Evolutionary conservation across 2,329 filamentous ascomycete genomes (phyloP), one percentile per base, ranked within the genome.

Genomic region (Aspergillus vadensis): DNA sequence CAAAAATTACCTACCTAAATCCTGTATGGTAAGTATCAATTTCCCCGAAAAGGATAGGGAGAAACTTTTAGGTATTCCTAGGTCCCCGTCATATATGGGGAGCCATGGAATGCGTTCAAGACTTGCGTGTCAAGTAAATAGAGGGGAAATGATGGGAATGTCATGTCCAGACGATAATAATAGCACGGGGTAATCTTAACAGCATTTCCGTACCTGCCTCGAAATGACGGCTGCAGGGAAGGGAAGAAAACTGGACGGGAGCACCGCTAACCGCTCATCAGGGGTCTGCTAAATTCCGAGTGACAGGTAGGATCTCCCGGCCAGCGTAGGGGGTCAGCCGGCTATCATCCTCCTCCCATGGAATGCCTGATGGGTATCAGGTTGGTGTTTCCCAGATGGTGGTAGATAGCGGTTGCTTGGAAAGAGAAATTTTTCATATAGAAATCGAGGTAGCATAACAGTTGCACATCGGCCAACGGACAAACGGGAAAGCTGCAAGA

Each of bases 61-160:
- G 21, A 17, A 21, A 41, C 25, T 32, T n/a, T 23, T 19, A 52
- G 58, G 17, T n/a, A 30, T 15, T 25, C 6, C 21, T 25, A 23
- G 15, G 14, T 15, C 14, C 12, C 15, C 23, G 23, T 23, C 44
- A 15, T 25, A 49, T 49, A 39, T 19, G 14, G 36, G 32, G 17
- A 38, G 30, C 21, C 30, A 48, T 19, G 39, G 25, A 50, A 43
- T 25, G 49, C 48, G 8, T 39, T 50, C 51, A 21, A 48, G 39
- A 59, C 57, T 57, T 56, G 60, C 54, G 63, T 63, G 58, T 65
- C 63, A 65, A 50, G 44, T 65, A 63, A 39, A 65, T 59, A 54
- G 55, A 53, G 48, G 23, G 43, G 47, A 54, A 59, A 57, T 49
- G 56, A 47, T 47, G 51, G 36, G 50, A 51, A 55, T 38, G 41